A percentile compares a stretch with the other conserved stretches of the same genome.
These are phyloP conservation scores for Pyricularia pennisetigena DNA, from an alignment of 2,329 filamentous ascomycete species.

Conservation along the genomic window DNA sequence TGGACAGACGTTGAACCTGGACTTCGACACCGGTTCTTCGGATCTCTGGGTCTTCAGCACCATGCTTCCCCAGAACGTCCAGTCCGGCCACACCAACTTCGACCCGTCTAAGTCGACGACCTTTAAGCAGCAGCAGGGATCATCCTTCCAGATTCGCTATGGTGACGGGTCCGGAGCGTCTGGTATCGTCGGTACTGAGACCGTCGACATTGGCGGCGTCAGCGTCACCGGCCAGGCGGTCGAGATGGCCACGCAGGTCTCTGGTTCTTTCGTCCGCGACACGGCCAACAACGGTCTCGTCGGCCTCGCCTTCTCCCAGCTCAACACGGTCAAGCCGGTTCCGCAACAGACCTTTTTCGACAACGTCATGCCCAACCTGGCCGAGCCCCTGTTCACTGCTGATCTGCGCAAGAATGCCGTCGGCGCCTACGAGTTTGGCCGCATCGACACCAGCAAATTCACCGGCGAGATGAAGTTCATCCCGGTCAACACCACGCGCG, in stretches of 20 bases:
- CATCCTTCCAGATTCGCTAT: conserved; percentile 56
- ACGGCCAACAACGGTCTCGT: conserved; percentile 58
- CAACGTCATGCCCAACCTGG: conserved; percentile 51
- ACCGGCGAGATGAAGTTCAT: conserved; percentile 52
- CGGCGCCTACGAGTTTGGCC: conserved; percentile 67
- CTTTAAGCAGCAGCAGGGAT: conserved; percentile 25
- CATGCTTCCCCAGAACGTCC: conserved; percentile 32
- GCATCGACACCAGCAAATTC: conserved; percentile 55
- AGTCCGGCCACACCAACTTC: conserved; percentile 36
- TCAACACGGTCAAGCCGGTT: conserved; percentile 55
- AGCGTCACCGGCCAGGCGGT: conserved; percentile 53
- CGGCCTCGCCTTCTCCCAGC: conserved; percentile 54
- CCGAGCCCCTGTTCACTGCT: conserved; percentile 60
- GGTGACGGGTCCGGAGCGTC: conserved; percentile 55
- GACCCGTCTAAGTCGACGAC: conserved; percentile 24
- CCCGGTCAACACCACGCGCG: conserved; percentile 47
- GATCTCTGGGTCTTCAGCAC: conserved; percentile 69
- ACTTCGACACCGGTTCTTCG: conserved; percentile 69
- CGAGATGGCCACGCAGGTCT: conserved; percentile 53
- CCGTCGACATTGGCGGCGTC: conserved; percentile 56
- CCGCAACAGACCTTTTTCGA: conserved; percentile 66
- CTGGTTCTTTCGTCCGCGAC: conserved; percentile 47
- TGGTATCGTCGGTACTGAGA: conserved; percentile 59
- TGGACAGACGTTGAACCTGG: conserved; percentile 56
- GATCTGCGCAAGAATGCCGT: conserved; percentile 49